Evolutionary conservation across 2,329 filamentous ascomycete genomes (phyloP).

Genomic region (Colletotrichum spinosum): DNA sequence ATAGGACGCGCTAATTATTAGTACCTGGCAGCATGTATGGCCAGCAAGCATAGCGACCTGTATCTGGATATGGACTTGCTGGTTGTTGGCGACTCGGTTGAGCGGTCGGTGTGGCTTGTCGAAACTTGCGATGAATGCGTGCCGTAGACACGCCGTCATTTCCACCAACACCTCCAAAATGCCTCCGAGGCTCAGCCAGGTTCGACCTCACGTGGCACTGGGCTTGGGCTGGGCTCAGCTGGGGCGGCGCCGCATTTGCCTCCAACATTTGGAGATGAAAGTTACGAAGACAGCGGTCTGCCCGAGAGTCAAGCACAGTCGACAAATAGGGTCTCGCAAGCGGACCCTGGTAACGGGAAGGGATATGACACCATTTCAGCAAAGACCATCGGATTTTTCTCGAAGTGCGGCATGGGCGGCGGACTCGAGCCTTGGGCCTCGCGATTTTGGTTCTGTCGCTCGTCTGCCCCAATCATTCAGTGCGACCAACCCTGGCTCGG

Average conservation of each 20-base stretch:
- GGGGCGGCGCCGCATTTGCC: not conserved
- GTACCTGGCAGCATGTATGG: slow-evolving; percentile 12
- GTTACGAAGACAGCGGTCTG: slow-evolving; percentile 20
- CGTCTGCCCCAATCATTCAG: slow-evolving; percentile 19
- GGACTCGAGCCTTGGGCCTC: not conserved
- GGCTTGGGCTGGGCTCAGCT: not conserved
- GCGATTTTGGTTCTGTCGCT: slow-evolving; percentile 16
- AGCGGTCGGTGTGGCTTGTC: slow-evolving; percentile 19
- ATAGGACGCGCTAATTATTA: not conserved
- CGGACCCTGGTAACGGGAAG: slow-evolving; percentile 1
- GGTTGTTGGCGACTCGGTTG: slow-evolving; percentile 7
- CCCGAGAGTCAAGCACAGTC: slow-evolving; percentile 12
- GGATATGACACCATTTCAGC: slow-evolving; percentile 30
- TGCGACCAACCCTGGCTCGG: slow-evolving; percentile 13
- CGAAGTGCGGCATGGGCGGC: slow-evolving; percentile 4
- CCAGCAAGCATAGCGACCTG: not conserved
- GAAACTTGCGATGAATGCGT: slow-evolving; percentile 16
- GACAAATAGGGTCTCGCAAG: slow-evolving; percentile 26
- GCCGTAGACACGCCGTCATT: slow-evolving; percentile 12
- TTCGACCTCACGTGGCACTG: slow-evolving; percentile 21
- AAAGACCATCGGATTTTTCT: slow-evolving; percentile 22
- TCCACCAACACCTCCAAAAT: slow-evolving; percentile 10
- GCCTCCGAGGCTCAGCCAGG: slow-evolving; percentile 1
- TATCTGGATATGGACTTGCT: slow-evolving; percentile 6
- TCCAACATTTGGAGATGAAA: slow-evolving; percentile 10